phyloP scores from a whole-genome alignment of 1,284 basidiomycete genomes.

The Moesziomyces sp. region DNA sequence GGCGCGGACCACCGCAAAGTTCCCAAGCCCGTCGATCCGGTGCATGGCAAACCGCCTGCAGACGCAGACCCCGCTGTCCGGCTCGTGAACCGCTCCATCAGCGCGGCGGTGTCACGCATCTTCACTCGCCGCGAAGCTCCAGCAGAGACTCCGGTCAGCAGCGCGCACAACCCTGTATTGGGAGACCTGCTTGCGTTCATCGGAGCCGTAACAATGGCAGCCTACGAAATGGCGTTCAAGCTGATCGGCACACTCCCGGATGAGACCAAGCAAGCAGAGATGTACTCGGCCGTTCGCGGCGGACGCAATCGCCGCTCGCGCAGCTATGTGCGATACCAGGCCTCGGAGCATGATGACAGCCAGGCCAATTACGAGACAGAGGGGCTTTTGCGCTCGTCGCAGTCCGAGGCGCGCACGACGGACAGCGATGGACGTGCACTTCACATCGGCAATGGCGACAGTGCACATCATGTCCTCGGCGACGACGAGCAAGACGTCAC shows the following conservation, averaged over 20 bases:
- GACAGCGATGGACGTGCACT: constrained; percentile 7
- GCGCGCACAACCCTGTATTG: constrained; percentile 49
- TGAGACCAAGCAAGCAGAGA: constrained; percentile 46
- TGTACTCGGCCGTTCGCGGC: constrained; percentile 39
- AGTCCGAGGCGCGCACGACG: background rate
- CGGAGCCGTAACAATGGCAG: constrained; percentile 66
- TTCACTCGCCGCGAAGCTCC: constrained; percentile 2
- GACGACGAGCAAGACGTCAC: constrained; percentile 25
- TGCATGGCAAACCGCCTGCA: constrained; percentile 43
- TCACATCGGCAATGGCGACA: background rate
- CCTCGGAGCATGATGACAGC: constrained; percentile 1
- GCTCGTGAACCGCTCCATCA: constrained; percentile 11
- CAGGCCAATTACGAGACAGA: constrained; percentile 20
- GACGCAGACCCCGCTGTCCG: constrained; percentile 15
- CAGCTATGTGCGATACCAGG: constrained; percentile 39
- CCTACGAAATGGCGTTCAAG: constrained; percentile 65
- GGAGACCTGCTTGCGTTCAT: constrained; percentile 60
- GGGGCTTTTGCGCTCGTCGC: constrained; percentile 19
- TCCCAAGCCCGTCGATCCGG: constrained; percentile 48
- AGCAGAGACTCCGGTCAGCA: constrained; percentile 14
- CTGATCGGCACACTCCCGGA: constrained; percentile 62
- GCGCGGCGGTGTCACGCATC: background rate
- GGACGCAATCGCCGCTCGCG: constrained; percentile 37
- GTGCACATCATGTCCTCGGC: constrained; percentile 22
- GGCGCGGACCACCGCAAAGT: constrained; percentile 54